Evolutionary conservation across 2,329 filamentous ascomycete genomes (phyloP).

Genomic region (Aulographum hederae): DNA sequence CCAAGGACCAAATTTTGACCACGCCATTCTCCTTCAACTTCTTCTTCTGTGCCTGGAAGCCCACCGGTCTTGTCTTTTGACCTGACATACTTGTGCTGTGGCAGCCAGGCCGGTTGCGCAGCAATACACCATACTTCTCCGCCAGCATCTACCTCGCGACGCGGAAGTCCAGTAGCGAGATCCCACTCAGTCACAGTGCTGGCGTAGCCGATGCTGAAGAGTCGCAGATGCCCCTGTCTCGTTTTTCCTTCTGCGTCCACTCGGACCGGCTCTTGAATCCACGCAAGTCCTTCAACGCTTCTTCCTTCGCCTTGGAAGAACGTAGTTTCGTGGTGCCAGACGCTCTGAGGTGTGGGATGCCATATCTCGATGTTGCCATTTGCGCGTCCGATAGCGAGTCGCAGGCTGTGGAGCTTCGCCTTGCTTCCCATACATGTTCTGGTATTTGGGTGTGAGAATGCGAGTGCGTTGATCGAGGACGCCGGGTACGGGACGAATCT

Average conservation of each 20-base stretch:
- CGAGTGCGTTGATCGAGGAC: slow-evolving; percentile 81
- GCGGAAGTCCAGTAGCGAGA: slow-evolving; percentile 57
- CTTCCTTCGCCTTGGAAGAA: slow-evolving; percentile 69
- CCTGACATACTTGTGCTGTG: too few relatives aligned
- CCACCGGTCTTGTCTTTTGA: slow-evolving; percentile 4
- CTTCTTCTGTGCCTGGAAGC: slow-evolving; percentile 11
- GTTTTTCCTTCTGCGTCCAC: slow-evolving; percentile 30
- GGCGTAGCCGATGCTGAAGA: slow-evolving; percentile 94
- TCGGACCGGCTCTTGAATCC: slow-evolving; percentile 50
- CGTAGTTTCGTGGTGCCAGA: slow-evolving; percentile 80
- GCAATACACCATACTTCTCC: slow-evolving; percentile 95
- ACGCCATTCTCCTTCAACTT: slow-evolving; percentile 6
- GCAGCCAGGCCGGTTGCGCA: slow-evolving; percentile 50
- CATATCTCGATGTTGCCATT: slow-evolving; percentile 97
- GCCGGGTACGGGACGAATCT: slow-evolving; percentile 88
- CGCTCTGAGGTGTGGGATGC: slow-evolving; percentile 67
- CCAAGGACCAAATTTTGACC: slow-evolving; percentile 58
- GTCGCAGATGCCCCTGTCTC: slow-evolving; percentile 32
- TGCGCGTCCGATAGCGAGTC: slow-evolving; percentile 75
- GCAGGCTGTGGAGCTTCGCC: slow-evolving; percentile 36
- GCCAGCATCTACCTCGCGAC: slow-evolving; percentile 78
- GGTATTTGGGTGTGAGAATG: slow-evolving; percentile 62
- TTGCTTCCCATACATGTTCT: slow-evolving; percentile 25
- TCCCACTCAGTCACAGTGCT: slow-evolving; percentile 92
- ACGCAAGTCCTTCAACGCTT: slow-evolving; percentile 77